Conservation (phyloP, 2,329 filamentous ascomycete genomes). For the Zymoseptoria tritici region DNA sequence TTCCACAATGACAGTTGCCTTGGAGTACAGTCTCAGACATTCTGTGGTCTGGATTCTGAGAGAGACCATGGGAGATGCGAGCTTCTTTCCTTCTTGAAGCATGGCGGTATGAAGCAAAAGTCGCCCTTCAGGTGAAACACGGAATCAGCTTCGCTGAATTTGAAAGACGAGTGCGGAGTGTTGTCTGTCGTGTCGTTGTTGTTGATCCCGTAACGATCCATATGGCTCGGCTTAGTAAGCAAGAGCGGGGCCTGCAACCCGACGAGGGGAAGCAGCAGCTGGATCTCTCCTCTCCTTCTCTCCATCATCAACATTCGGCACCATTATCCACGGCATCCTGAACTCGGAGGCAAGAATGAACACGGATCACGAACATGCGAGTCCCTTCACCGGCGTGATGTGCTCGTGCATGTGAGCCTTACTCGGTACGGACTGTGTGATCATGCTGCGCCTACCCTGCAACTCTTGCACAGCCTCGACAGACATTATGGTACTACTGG, state of each 20-base stretch:
- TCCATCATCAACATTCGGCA: not conserved
- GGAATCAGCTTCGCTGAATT: no score
- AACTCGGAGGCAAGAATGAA: no score
- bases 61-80: not conserved
- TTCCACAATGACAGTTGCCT: constrained; percentile 2
- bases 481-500: not conserved
- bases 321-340: not conserved
- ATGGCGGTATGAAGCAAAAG: not conserved
- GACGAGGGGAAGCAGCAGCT: not conserved
- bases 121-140: no score
- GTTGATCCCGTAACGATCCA: no score
- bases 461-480: not conserved
- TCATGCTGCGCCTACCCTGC: not conserved
- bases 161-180: not conserved
- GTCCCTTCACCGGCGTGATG: not conserved
- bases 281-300: not conserved
- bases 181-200: not conserved
- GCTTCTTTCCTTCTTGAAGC: not conserved
- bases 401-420: not conserved
- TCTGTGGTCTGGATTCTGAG: not conserved
- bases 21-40: not conserved
- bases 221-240: not conserved
- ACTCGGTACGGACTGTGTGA: not conserved
- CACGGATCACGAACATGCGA: not conserved
- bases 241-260: not conserved